Conservation (phyloP, 768 basidiomycete genomes). For the Multifurca ochricompacta region DNA sequence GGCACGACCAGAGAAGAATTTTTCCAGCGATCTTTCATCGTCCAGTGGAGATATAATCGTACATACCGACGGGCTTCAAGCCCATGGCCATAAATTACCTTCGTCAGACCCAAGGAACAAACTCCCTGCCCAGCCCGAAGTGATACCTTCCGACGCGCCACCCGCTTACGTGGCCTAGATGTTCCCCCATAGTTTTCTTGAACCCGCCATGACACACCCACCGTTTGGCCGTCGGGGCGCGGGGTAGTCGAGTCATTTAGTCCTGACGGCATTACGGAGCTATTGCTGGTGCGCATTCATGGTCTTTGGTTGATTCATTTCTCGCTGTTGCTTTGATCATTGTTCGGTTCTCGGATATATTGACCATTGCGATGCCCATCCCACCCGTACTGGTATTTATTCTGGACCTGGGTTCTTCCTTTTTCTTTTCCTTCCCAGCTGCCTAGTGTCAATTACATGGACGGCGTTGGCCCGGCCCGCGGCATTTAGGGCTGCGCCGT, state of each 20-base stretch:
- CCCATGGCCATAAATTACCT: background rate
- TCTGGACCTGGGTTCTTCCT: background rate
- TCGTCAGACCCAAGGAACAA: background rate
- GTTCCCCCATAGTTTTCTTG: too few species aligned
- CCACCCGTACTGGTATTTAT: background rate
- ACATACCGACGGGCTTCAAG: constrained; percentile 4
- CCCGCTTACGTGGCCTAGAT: constrained; percentile 13
- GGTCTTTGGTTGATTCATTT: background rate
- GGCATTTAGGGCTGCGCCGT: too few species aligned
- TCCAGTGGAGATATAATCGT: background rate
- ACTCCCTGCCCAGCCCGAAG: background rate
- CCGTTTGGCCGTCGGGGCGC: background rate
- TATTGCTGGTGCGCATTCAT: background rate
- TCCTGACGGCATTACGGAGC: background rate
- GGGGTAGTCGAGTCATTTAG: background rate
- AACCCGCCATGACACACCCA: background rate
- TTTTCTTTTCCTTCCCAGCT: background rate
- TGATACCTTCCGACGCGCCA: background rate
- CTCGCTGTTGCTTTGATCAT: background rate
- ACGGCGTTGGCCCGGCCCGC: background rate
- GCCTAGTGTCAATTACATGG: background rate
- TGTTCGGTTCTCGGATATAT: background rate
- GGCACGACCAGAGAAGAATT: background rate
- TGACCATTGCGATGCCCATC: background rate
- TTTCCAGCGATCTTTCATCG: background rate